Evolutionary conservation across 2,329 filamentous ascomycete species (phyloP).

Genomic region (Eurotiales sp.): DNA sequence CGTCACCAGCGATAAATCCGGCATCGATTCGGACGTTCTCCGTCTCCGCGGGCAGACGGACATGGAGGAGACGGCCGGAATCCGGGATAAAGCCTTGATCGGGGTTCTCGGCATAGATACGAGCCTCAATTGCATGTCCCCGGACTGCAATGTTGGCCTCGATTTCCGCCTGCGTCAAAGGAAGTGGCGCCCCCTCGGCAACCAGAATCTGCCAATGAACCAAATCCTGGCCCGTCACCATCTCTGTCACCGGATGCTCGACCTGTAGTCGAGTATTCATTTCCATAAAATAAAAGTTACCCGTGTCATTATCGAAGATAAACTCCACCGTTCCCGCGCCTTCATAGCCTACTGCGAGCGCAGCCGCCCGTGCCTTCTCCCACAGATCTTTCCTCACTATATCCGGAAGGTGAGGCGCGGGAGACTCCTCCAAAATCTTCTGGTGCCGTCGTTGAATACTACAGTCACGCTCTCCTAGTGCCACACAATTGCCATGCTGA

Average conservation of each 20-base stretch:
- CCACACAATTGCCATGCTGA: conserved; percentile 61
- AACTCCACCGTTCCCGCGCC: conserved; percentile 66
- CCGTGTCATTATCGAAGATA: conserved; percentile 65
- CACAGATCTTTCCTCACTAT: conserved; percentile 60
- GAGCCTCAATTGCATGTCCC: conserved; percentile 89
- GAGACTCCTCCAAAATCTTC: conserved; percentile 64
- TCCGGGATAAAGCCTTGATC: conserved; percentile 89
- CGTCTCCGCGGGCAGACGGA: conserved; percentile 66
- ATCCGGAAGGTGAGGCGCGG: conserved; percentile 59
- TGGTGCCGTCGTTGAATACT: conserved; percentile 64
- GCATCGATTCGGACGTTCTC: conserved; percentile 85
- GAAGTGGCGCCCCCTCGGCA: conserved; percentile 66
- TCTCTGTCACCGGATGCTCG: conserved; percentile 89
- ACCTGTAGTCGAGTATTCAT: conserved; percentile 85
- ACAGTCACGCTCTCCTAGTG: conserved; percentile 63
- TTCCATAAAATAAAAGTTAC: conserved; percentile 68
- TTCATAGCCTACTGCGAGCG: conserved; percentile 61
- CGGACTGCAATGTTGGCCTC: conserved; percentile 66
- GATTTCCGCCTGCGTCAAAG: conserved; percentile 62
- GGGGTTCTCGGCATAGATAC: conserved; percentile 95
- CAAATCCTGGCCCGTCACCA: conserved; percentile 71
- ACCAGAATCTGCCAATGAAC: conserved; percentile 95
- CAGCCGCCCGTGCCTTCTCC: conserved; percentile 61
- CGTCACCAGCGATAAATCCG: conserved; percentile 86
- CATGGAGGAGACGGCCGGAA: conserved; percentile 80